These are phyloP conservation scores for Boletellus ananiceps DNA, from an alignment of 768 basidiomycete genomes.

Conservation along the genomic window DNA sequence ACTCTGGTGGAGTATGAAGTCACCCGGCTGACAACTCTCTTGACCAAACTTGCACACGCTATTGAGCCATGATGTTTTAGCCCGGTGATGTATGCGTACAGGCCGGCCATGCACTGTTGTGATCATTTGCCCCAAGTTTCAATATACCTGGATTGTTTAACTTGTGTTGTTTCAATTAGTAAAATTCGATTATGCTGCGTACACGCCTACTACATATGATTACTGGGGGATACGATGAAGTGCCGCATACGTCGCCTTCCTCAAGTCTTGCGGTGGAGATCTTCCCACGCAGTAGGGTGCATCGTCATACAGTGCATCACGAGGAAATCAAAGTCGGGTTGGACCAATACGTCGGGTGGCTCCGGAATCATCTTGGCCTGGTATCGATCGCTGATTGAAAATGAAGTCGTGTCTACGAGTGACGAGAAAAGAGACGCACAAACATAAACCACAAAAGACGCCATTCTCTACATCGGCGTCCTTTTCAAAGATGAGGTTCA, in stretches of 20 bases:
- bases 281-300: slow-evolving; percentile 49
- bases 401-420: not conserved
- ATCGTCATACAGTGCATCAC: slow-evolving; percentile 44
- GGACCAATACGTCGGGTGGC: slow-evolving; percentile 26
- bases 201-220: slow-evolving; percentile 8
- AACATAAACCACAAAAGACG: slow-evolving; percentile 46
- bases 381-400: slow-evolving; percentile 22
- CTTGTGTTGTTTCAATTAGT: not conserved
- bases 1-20: slow-evolving; percentile 60
- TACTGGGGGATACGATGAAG: slow-evolving; percentile 11
- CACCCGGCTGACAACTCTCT: slow-evolving; percentile 46
- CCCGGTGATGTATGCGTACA: too few relatives aligned
- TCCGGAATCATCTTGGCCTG: slow-evolving; percentile 26
- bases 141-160: not conserved
- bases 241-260: not conserved
- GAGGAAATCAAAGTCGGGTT: slow-evolving; percentile 38
- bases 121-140: too few relatives aligned
- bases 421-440: slow-evolving; percentile 35
- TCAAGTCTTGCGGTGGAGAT: slow-evolving; percentile 27
- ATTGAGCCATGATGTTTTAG: slow-evolving; percentile 12
- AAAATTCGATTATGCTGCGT: slow-evolving; percentile 5
- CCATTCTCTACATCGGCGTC: slow-evolving; percentile 29
- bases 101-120: too few relatives aligned
- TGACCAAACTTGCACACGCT: slow-evolving; percentile 47
- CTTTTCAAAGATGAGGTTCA: slow-evolving; percentile 33